Evolutionary conservation across 495 filamentous ascomycete species (phyloP).

Genomic region (Saxophila tyrrhenica): DNA sequence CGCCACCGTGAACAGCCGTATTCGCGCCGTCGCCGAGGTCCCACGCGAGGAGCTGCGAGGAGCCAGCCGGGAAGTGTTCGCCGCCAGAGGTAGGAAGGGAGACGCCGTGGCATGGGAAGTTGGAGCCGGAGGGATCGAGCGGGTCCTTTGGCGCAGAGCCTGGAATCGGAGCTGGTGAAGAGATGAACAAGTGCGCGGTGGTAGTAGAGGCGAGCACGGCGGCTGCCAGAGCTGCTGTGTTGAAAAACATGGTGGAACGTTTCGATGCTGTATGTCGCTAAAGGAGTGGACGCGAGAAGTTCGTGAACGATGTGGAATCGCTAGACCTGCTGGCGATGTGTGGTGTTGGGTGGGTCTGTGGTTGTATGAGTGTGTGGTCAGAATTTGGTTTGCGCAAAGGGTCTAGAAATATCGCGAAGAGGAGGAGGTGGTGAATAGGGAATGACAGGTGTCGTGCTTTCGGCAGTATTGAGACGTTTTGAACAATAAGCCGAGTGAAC

Average conservation of each 20-base stretch:
- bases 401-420: not conserved
- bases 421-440: no score
- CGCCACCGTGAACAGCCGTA: constrained; percentile 67
- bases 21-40: constrained; percentile 29
- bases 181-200: constrained; percentile 63
- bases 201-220: constrained; percentile 32
- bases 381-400: not conserved
- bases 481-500: not conserved
- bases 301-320: not conserved
- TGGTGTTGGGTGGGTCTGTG: not conserved
- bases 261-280: not conserved
- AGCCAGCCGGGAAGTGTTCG: constrained; percentile 42
- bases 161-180: constrained; percentile 17
- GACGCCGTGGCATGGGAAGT: constrained; percentile 69
- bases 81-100: constrained; percentile 22
- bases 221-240: not conserved
- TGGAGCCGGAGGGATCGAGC: constrained; percentile 42
- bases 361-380: not conserved
- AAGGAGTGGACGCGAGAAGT: constrained; percentile 1
- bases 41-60: constrained; percentile 43
- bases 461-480: not conserved
- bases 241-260: constrained; percentile 1
- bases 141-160: constrained; percentile 39
- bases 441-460: not conserved
- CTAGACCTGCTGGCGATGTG: constrained; percentile 1